These are phyloP conservation scores for Solanum hybrid DNA, from an alignment of 305 asterid species.

Conservation along the genomic window DNA sequence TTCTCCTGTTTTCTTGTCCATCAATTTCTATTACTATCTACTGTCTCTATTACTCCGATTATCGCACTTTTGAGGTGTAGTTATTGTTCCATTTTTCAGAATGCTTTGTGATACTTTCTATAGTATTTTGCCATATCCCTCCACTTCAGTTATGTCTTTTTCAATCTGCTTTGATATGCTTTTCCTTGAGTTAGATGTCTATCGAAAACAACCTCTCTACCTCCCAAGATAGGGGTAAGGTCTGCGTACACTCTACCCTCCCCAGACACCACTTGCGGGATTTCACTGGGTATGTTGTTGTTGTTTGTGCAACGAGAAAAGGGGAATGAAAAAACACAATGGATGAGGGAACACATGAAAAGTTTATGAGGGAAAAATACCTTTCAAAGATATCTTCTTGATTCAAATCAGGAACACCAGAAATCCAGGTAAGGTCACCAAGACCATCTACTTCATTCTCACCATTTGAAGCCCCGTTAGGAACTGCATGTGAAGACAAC, in stretches of 20 bases:
- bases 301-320: background rate
- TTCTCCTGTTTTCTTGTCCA: background rate
- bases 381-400: conserved; percentile 80
- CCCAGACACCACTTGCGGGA: background rate
- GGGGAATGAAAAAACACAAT: background rate
- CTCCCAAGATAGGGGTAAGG: background rate
- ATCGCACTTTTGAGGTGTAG: background rate
- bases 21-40: background rate
- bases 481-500: conserved; percentile 35
- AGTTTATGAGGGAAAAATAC: conserved; percentile 31
- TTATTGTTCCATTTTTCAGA: background rate
- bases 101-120: background rate
- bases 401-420: conserved; percentile 48
- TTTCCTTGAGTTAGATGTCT: background rate
- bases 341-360: background rate
- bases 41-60: background rate
- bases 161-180: background rate
- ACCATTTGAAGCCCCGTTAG: conserved; percentile 36
- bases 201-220: background rate
- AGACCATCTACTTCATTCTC: conserved; percentile 45
- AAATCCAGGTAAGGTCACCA: conserved; percentile 60
- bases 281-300: background rate
- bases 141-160: background rate
- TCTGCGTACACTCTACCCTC: background rate
- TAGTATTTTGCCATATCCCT: background rate